A percentile compares a stretch with the other conserved stretches of the same genome.
Evolutionary conservation across 495 filamentous ascomycete genomes (phyloP).

Genomic region (Letharia lupina): DNA sequence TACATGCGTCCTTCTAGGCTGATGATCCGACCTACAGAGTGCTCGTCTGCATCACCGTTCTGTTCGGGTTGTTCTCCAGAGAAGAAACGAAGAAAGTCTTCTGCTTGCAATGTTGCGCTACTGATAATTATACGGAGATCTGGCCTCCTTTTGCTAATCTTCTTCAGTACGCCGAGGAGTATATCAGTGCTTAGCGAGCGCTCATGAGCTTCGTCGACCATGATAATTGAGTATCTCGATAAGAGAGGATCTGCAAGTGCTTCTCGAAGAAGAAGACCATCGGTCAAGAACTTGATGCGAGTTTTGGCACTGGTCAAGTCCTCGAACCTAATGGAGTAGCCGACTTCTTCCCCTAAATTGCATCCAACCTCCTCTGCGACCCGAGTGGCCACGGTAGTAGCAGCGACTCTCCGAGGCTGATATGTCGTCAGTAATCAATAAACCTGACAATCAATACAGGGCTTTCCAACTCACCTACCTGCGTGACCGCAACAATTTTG

Average conservation of each 20-base stretch:
- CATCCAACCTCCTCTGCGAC: slow-evolving; percentile 93
- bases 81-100: slow-evolving; percentile 83
- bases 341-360: slow-evolving; percentile 85
- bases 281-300: slow-evolving; percentile 91
- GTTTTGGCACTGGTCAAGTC: slow-evolving; percentile 85
- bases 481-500: slow-evolving; percentile 81
- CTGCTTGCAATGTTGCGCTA: slow-evolving; percentile 88
- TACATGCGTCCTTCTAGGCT: slow-evolving; percentile 87
- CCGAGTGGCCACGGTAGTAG: slow-evolving; percentile 90
- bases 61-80: slow-evolving; percentile 35
- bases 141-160: slow-evolving; percentile 71
- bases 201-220: slow-evolving; percentile 98
- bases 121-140: slow-evolving; percentile 87
- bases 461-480: slow-evolving; percentile 48
- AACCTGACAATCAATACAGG: not conserved
- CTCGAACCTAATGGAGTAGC: slow-evolving; percentile 92
- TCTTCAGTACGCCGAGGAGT: slow-evolving; percentile 88
- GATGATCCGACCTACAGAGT: slow-evolving; percentile 62
- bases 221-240: slow-evolving; percentile 90
- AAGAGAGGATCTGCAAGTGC: slow-evolving; percentile 87
- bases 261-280: slow-evolving; percentile 90
- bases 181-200: slow-evolving; percentile 91
- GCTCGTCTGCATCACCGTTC: slow-evolving; percentile 19
- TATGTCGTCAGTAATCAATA: slow-evolving; percentile 5
- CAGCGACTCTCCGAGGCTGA: slow-evolving; percentile 91